phyloP scores from a whole-genome alignment of 805 yeast species.

The Wickerhamiella australiensis region DNA sequence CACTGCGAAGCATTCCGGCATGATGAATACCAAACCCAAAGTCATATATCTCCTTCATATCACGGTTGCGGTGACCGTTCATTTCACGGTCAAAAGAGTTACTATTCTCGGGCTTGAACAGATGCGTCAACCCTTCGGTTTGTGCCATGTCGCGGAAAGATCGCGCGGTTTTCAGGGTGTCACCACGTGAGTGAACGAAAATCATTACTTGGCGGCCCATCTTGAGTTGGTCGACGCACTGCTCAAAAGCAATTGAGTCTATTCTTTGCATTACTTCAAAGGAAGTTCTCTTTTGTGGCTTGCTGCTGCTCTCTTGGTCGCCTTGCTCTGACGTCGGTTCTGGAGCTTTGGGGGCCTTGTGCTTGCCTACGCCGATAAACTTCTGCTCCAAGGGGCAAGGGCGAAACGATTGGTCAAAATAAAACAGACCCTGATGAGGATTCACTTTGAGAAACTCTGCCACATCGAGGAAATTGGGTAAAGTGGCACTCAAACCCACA shows the following conservation, averaged over 20 bases:
- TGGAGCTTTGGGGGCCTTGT: conserved; percentile 70
- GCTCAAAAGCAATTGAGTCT: conserved; percentile 66
- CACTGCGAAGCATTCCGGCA: conserved; percentile 91
- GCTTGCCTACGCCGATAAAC: conserved; percentile 51
- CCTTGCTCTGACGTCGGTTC: conserved; percentile 27
- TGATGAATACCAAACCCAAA: conserved; percentile 89
- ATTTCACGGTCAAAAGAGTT: conserved; percentile 47
- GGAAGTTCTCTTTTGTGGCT: conserved; percentile 24
- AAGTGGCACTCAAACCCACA: conserved; percentile 87
- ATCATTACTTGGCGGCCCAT: conserved; percentile 88
- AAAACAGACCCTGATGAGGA: conserved; percentile 82
- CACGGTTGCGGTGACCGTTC: conserved; percentile 56
- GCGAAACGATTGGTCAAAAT: conserved; percentile 82
- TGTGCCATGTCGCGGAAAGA: conserved; percentile 58
- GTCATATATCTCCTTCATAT: conserved; percentile 51
- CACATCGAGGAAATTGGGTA: conserved; percentile 84
- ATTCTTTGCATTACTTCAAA: conserved; percentile 45
- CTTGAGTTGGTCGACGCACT: conserved; percentile 51
- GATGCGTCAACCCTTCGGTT: conserved; percentile 41
- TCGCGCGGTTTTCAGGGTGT: conserved; percentile 73
- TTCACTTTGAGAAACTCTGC: conserved; percentile 87
- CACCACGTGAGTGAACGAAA: conserved; percentile 91
- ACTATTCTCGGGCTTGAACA: conserved; percentile 45
- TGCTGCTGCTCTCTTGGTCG: conserved; percentile 29
- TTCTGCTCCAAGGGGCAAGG: conserved; percentile 90